phyloP scores from a whole-genome alignment of 164 flowering plant species.

The Nymphaea thermarum region DNA sequence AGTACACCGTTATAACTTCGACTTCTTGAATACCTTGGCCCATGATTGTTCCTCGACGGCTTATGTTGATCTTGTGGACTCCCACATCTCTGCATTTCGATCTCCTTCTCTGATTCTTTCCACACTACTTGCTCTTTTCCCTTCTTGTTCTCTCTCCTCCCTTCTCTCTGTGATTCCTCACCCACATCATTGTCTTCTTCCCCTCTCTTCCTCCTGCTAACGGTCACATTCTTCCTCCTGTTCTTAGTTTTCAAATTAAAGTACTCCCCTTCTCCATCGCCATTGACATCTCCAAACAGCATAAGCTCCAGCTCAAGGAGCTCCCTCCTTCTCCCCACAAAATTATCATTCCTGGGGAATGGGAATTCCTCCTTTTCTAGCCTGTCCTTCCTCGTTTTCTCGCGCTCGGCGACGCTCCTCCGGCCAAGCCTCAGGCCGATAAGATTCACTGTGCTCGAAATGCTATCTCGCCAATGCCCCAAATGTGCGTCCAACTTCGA shows the following conservation, averaged over 20 bases:
- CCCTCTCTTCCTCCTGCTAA: constrained; percentile 22
- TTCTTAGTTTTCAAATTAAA: constrained; percentile 71
- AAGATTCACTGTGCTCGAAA: constrained; percentile 54
- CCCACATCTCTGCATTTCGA: constrained; percentile 64
- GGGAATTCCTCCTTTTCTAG: constrained; percentile 83
- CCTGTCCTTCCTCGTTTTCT: constrained; percentile 70
- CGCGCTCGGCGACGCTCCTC: constrained; percentile 67
- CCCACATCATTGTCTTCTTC: constrained; percentile 22
- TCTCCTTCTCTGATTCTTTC: constrained; percentile 92
- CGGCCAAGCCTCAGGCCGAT: constrained; percentile 70
- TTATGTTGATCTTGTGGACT: constrained; percentile 23
- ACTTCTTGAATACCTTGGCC: constrained; percentile 36
- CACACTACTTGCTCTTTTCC: constrained; percentile 80
- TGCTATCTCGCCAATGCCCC: constrained; percentile 91
- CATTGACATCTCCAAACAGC: constrained; percentile 71
- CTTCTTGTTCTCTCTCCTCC: constrained; percentile 28
- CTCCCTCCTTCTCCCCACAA: constrained; percentile 87
- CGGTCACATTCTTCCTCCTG: constrained; percentile 46
- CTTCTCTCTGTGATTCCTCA: constrained; percentile 24
- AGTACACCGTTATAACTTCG: constrained; percentile 39
- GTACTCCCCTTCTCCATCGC: constrained; percentile 71
- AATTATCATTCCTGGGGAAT: constrained; percentile 71
- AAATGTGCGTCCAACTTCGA: constrained; percentile 81
- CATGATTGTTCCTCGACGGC: constrained; percentile 20
- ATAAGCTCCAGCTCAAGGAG: constrained; percentile 77